Conservation (phyloP, 1,284 basidiomycete species). For the Ceratobasidium papillatum region DNA sequence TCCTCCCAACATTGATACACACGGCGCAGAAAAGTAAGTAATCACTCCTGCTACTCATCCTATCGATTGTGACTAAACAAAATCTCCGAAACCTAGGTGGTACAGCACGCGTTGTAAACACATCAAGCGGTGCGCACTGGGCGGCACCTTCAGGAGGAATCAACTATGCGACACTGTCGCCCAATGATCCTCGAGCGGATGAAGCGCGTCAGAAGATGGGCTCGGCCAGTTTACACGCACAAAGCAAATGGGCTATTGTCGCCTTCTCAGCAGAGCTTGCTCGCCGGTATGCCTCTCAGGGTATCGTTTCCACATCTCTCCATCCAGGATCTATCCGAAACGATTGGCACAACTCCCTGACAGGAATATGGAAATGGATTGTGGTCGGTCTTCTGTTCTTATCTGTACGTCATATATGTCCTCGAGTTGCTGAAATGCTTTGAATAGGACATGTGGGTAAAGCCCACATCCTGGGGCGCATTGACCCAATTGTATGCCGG, state of each 20-base stretch:
- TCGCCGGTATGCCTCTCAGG: slow-evolving; percentile 41
- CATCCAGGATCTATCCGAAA: slow-evolving; percentile 40
- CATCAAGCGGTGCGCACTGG: slow-evolving; percentile 14
- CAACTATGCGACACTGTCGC: slow-evolving; percentile 9
- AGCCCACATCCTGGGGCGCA: slow-evolving; percentile 52
- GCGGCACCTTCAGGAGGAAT: slow-evolving; percentile 8
- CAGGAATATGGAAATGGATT: slow-evolving; percentile 13
- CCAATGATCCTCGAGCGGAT: slow-evolving; percentile 9
- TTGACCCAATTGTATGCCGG: slow-evolving; percentile 61
- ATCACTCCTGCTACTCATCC: not conserved
- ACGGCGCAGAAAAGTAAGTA: slow-evolving; percentile 23
- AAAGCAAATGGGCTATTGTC: slow-evolving; percentile 30
- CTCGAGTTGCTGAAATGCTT: not conserved
- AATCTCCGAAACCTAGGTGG: not conserved
- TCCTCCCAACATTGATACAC: slow-evolving; percentile 38
- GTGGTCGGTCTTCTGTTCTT: slow-evolving; percentile 15
- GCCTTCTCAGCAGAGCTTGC: slow-evolving; percentile 42
- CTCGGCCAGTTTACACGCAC: slow-evolving; percentile 4
- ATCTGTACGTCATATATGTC: slow-evolving; percentile 9
- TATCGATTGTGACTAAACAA: not conserved
- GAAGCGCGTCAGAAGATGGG: slow-evolving; percentile 13
- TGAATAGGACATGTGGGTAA: slow-evolving; percentile 47
- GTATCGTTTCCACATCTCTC: slow-evolving; percentile 42
- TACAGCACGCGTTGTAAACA: slow-evolving; percentile 4
- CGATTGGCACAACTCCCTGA: slow-evolving; percentile 34